Evolutionary conservation across 2,329 filamentous ascomycete species (phyloP), one percentile per base, ranked within the genome.

Genomic region (Colletotrichum sidae): DNA sequence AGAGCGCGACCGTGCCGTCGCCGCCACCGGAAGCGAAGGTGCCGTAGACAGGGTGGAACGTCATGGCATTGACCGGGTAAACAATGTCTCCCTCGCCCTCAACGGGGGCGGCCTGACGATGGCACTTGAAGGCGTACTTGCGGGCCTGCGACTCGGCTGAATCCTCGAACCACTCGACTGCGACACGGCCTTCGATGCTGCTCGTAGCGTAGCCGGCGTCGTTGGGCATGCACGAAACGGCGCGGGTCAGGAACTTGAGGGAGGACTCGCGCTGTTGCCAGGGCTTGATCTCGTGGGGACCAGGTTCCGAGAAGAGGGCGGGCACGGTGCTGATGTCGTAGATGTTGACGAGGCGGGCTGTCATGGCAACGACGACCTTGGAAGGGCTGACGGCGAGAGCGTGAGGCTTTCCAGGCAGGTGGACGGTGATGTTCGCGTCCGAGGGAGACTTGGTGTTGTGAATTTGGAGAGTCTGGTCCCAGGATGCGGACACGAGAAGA

Each of bases 101-200:
- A 45, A 90, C 85, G 2, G 87, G 79, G 9, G 83, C 84, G 1
- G 89, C 85, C 77, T 97, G 93, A 5, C 96, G 88, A 79, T 99
- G 96, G 79, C 96, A 99, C 79, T 99, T 99, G 87, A 99, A 99
- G 12, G 96, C 96, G 77, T 98, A 99, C 78, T 97, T 98, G 70
- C 94, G 88, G 44, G 92, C 91, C 80, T 98, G 94, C 4, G 92
- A 94, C 77, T 95, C 92, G 46, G 89, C 83, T 6, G 89, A 92
- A 13, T 96, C 92, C 75, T 98, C 96, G 76, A 99, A 98, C 93
- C 94, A 98, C 78, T 99, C 96, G 1, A 99, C 96, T 0, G 94
- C 95, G 2, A 99, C 94, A 71, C 96, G 90, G 5, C 96, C 96
- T 76, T 99, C 96, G 72, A 99, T 99, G 72, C 90, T 94, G 64